Conservation (phyloP, 2,329 filamentous ascomycete genomes). For the Bipolaris victoriae region DNA sequence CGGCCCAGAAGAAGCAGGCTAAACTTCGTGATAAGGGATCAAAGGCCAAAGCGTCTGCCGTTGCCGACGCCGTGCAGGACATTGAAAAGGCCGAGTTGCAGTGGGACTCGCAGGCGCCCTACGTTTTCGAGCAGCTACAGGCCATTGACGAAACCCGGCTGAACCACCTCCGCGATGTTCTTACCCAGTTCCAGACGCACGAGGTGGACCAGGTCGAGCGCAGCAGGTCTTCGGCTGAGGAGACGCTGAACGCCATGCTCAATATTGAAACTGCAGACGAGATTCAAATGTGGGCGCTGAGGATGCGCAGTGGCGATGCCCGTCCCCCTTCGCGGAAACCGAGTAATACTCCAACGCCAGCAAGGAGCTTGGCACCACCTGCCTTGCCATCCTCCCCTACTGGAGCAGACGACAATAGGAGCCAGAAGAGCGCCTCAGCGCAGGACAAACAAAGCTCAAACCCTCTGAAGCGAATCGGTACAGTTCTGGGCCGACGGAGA, state of each 20-base stretch:
- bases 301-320: slow-evolving; percentile 50
- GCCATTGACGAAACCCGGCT: slow-evolving; percentile 86
- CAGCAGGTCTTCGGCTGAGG: slow-evolving; percentile 74
- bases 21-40: slow-evolving; percentile 81
- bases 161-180: slow-evolving; percentile 85
- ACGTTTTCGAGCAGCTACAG: slow-evolving; percentile 91
- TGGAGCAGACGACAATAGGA: slow-evolving; percentile 59
- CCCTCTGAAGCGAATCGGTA: slow-evolving; percentile 51
- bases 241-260: slow-evolving; percentile 79
- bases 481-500: slow-evolving; percentile 47
- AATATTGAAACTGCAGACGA: slow-evolving; percentile 88
- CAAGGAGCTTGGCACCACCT: slow-evolving; percentile 46
- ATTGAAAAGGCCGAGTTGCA: slow-evolving; percentile 80
- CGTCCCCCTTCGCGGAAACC: slow-evolving; percentile 38
- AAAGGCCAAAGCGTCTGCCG: slow-evolving; percentile 76
- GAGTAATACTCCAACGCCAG: slow-evolving; percentile 41
- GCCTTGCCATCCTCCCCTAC: slow-evolving; percentile 39
- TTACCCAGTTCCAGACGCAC: slow-evolving; percentile 92
- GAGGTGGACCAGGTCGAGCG: slow-evolving; percentile 87
- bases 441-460: slow-evolving; percentile 48
- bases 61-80: slow-evolving; percentile 73
- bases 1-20: slow-evolving; percentile 82
- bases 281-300: slow-evolving; percentile 73
- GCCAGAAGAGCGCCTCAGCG: slow-evolving; percentile 59
- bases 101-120: slow-evolving; percentile 94